Evolutionary conservation across 164 flowering plant species (phyloP), one percentile per base, ranked within the genome.

Genomic region (Chimonanthus salicifolius): DNA sequence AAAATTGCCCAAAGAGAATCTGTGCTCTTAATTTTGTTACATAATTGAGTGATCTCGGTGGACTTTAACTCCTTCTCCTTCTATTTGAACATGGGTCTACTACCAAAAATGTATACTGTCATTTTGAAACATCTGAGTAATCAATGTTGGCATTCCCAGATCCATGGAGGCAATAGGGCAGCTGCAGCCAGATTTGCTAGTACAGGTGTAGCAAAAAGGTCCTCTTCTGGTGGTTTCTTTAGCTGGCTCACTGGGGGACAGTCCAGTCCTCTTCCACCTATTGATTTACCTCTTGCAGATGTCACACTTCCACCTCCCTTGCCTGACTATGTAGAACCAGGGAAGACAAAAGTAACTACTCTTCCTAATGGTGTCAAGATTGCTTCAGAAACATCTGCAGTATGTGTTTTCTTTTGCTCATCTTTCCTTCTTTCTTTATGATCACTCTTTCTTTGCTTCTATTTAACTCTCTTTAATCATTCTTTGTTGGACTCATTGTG

Each of bases 311-410:
- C 96, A 15, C 90, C 94, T 70, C 71, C 94, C 20, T 81, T 95
- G 48, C 98, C 97, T 3, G 98, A 95, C 74, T 78, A 77, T 74
- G 89, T 93, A 72, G 90, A 93, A 75, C 94, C 91, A 8, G 83
- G 84, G 45, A 85, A 86, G 83, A 90, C 94, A 64, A 83, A 85
- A 84, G 85, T 93, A 68, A 89, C 97, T 21, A 90, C 92, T 21
- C 93, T 95, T 20, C 78, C 92, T 5, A 93, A 92, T 85, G 98
- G 98, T 48, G 78, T 91, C 75, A 88, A 76, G 76, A 81, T 95
- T 16, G 99, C 99, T 47, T 93, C 98, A 0, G 94, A 93, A 78
- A 72, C 90, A 49, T 87, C 97, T 4, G 10, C 78, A 80, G 99
- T 95, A 85, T 73, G 83, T 60, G 3, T 62, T 50, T 11, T 63